A percentile compares a stretch with the other conserved stretches of the same genome.
Conservation (phyloP, 1,139 yeast genomes). For the Saccharomycopsis phalli region DNA sequence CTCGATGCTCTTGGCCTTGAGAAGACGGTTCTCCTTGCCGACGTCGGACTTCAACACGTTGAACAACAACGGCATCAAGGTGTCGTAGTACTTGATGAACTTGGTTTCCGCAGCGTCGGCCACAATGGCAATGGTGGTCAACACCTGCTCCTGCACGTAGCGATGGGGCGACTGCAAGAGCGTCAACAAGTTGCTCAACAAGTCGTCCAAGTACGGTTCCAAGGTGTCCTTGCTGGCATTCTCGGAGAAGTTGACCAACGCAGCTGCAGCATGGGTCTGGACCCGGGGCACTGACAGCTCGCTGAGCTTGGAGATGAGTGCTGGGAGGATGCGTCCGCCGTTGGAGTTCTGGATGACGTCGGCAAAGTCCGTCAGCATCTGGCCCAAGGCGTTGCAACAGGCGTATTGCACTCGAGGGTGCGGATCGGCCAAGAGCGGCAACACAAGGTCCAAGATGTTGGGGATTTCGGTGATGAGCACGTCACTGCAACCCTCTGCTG, state of each 20-base stretch:
- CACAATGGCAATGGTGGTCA: conserved; percentile 92
- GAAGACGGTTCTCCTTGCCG: conserved; percentile 68
- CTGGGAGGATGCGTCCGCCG: conserved; percentile 76
- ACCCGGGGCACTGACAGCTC: conserved; percentile 74
- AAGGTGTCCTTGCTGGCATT: conserved; percentile 79
- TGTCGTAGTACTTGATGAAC: conserved; percentile 85
- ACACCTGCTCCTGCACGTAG: conserved; percentile 94
- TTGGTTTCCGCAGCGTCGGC: conserved; percentile 96
- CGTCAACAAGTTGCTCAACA: conserved; percentile 64
- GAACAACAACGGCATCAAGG: conserved; percentile 83
- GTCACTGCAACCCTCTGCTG: conserved; percentile 96
- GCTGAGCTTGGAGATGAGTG: conserved; percentile 73
- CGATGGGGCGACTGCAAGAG: conserved; percentile 78
- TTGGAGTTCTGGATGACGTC: conserved; percentile 76
- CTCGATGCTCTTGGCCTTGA: conserved; percentile 91
- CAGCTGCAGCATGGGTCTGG: conserved; percentile 98
- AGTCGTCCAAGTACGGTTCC: conserved; percentile 82
- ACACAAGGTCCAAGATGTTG: conserved; percentile 68
- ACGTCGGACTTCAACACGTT: conserved; percentile 73
- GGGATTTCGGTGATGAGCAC: conserved; percentile 78
- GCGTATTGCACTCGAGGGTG: conserved; percentile 97
- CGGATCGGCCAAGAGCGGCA: conserved; percentile 72
- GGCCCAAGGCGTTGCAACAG: conserved; percentile 93
- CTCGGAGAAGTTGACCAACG: conserved; percentile 89
- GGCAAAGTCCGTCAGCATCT: conserved; percentile 96